Evolutionary conservation across 2,329 filamentous ascomycete genomes (phyloP), one percentile per base, ranked within the genome.

Genomic region (Xylaria sp.): DNA sequence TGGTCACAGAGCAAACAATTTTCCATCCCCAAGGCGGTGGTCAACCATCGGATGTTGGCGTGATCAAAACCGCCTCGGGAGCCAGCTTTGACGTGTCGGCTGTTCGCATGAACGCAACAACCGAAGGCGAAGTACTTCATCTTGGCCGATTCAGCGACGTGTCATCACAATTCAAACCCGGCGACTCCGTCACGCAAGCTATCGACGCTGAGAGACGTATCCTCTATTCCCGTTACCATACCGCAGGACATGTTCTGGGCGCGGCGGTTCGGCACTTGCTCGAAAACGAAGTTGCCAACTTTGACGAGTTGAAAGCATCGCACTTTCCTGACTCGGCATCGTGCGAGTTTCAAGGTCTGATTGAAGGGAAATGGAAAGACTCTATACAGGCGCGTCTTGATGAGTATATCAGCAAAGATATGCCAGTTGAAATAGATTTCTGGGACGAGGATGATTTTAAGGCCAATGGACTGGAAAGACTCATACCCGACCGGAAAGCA

Each of bases 21-120:
- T 93, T 93, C 79, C 89, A 93, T 69, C 88, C 90, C 0, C 91
- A 93, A 77, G 91, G 91, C 23, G 91, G 91, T 67, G 91, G 91
- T 8, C 91, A 93, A 74, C 91, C 91, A 0, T 90, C 87, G 0
- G 91, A 93, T 69, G 82, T 84, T 12, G 91, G 91, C 23, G 80
- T 75, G 46, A 90, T 93, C 69, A 79, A 78, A 0, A 70, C 72
- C 57, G 60, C 73, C 0, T 62, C 72, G 18, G 72, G 72, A 8
- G 66, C 73, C 23, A 74, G 72, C 0, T 90, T 92, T 71, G 74
- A 81, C 23, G 87, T 92, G 9, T 79, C 78, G 3, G 80, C 85
- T 1, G 90, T 88, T 25, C 88, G 90, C 60, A 86, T 83, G 78
- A 85, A 85, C 56, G 80, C 81, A 6, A 76, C 82, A 2, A 76